A percentile compares a stretch with the other conserved stretches of the same genome.
Evolutionary conservation across 768 basidiomycete genomes (phyloP).

Genomic region (Tephrocybe sp.): DNA sequence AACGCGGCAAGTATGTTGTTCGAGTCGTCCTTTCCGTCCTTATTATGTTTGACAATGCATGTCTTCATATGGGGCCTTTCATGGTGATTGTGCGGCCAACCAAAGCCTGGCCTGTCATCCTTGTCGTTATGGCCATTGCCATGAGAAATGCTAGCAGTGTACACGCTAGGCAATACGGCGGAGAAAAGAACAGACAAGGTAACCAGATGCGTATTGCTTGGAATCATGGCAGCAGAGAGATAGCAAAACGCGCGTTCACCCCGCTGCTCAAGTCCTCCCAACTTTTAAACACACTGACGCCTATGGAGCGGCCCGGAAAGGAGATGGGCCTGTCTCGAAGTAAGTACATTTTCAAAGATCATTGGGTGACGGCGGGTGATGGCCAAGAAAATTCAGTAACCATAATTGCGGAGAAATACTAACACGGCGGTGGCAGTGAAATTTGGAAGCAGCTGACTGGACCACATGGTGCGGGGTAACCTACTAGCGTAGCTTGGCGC

Average conservation of each 20-base stretch:
- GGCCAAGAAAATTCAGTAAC: background rate
- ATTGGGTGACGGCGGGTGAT: background rate
- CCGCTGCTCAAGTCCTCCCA: background rate
- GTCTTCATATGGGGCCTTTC: conserved; percentile 13
- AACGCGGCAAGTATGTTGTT: conserved; percentile 32
- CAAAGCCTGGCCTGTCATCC: background rate
- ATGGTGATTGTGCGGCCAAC: conserved; percentile 1
- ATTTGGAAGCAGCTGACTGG: background rate
- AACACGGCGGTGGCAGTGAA: background rate
- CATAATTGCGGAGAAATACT: background rate
- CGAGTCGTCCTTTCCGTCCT: conserved; percentile 31
- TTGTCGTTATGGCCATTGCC: background rate
- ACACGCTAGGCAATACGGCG: background rate
- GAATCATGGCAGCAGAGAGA: conserved; percentile 4
- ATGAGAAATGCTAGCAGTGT: background rate
- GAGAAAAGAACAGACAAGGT: conserved; percentile 2
- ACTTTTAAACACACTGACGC: background rate
- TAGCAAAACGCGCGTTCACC: background rate
- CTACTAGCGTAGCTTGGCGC: background rate
- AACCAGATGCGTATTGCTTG: conserved; percentile 8
- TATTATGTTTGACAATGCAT: conserved; percentile 26
- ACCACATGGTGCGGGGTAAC: background rate
- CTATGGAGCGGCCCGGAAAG: background rate
- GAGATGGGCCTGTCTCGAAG: no score
- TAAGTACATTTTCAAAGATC: no score